Conservation (phyloP, 2,329 filamentous ascomycete species). For the Aspergillus versicolor region DNA sequence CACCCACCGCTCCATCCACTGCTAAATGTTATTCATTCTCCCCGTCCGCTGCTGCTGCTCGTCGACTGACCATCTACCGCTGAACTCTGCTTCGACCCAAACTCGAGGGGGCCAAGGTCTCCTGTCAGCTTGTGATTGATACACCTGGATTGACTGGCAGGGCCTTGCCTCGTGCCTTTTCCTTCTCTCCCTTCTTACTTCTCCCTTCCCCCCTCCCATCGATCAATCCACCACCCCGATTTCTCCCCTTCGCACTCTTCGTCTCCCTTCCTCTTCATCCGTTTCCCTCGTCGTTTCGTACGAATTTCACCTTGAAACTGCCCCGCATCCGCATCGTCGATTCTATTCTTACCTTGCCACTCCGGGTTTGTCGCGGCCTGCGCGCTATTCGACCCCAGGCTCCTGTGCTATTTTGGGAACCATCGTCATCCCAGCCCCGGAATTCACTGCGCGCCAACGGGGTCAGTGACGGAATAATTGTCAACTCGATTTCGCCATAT, state of each 20-base stretch:
- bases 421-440: conserved; percentile 28
- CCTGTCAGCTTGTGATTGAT: conserved; percentile 12
- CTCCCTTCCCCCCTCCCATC: conserved; percentile 9
- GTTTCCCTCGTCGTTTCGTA: not conserved
- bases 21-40: conserved; percentile 4
- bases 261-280: not conserved
- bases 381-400: conserved; percentile 21
- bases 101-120: conserved; percentile 6
- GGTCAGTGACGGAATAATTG: conserved; percentile 32
- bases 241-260: conserved; percentile 3
- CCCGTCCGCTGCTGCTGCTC: not conserved
- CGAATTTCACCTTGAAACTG: not conserved
- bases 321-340: not conserved
- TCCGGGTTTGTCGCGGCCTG: conserved; percentile 15
- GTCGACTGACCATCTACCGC: not conserved
- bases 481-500: conserved; percentile 15
- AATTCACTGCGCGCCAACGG: conserved; percentile 27
- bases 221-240: conserved; percentile 7
- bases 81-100: conserved; percentile 2
- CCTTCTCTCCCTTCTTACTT: conserved; percentile 11
- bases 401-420: conserved; percentile 31
- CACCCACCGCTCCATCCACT: conserved; percentile 5
- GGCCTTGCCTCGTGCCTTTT: conserved; percentile 3
- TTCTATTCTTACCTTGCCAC: conserved; percentile 8
- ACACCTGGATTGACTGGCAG: not conserved